Percentiles rank a stretch among this genome's conserved stretches.
These are phyloP conservation scores for Colletotrichum sp. DNA, from an alignment of 2,329 filamentous ascomycete genomes.

Conservation along the genomic window DNA sequence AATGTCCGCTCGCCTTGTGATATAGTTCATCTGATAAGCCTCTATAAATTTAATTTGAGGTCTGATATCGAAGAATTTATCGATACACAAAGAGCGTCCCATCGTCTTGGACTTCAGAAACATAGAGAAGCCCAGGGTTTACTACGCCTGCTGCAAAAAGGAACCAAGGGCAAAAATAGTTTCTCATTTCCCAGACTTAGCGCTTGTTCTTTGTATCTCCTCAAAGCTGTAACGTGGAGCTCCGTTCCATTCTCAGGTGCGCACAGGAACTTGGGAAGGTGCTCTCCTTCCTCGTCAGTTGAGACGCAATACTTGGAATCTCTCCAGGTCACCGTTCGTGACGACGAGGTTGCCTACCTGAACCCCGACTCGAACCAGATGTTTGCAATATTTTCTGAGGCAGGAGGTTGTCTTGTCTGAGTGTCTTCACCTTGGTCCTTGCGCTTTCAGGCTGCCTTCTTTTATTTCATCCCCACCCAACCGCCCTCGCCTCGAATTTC, in stretches of 20 bases:
- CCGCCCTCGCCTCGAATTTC: neutral
- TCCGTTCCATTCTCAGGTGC: neutral
- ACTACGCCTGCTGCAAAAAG: neutral
- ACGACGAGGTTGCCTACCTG: neutral
- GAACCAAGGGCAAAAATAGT: neutral
- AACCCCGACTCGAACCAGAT: neutral
- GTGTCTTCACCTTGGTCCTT: neutral
- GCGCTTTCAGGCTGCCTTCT: neutral
- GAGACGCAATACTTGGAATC: neutral
- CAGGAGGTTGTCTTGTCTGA: neutral
- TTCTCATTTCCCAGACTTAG: neutral
- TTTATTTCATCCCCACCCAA: neutral
- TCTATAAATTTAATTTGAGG: fast-evolving
- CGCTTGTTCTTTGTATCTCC: neutral
- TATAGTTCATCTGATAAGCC: neutral
- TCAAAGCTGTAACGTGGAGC: neutral
- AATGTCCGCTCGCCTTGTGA: neutral
- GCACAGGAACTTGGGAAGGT: neutral
- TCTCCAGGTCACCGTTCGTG: neutral
- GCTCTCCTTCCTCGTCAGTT: neutral
- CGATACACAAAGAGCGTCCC: neutral
- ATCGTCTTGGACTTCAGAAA: neutral
- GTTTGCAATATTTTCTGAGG: neutral
- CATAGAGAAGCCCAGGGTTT: neutral
- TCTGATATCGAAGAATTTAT: neutral